These are phyloP conservation scores for Euphorbia pulcherrima DNA, from an alignment of 345 rosid genomes.

Conservation along the genomic window DNA sequence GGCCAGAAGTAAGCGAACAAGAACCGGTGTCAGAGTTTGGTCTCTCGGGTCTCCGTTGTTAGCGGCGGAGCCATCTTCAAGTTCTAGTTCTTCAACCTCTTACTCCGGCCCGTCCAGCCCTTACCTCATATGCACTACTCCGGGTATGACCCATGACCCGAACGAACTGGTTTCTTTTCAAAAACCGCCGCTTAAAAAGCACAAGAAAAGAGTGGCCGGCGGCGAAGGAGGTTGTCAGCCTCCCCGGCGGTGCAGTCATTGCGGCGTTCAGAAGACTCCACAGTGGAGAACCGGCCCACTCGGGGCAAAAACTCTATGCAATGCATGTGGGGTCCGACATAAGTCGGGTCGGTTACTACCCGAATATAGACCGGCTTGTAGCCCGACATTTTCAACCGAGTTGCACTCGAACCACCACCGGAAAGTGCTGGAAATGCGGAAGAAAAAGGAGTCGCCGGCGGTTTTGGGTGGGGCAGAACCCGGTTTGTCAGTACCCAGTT, in stretches of 20 bases:
- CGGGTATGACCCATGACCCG: constrained; percentile 20
- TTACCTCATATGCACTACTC: constrained; percentile 21
- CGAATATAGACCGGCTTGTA: constrained; percentile 87
- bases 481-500: constrained; percentile 48
- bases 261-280: constrained; percentile 88
- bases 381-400: constrained; percentile 76
- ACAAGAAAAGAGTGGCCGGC: constrained; percentile 27
- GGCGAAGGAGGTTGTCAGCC: constrained; percentile 15
- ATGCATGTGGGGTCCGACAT: constrained; percentile 87
- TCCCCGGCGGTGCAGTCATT: constrained; percentile 76
- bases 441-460: constrained; percentile 39
- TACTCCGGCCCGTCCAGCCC: constrained; percentile 32
- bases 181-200: constrained; percentile 35
- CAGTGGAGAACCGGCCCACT: constrained; percentile 94
- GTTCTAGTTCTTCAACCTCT: constrained; percentile 39
- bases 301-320: constrained; percentile 85
- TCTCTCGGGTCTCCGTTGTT: constrained; percentile 51
- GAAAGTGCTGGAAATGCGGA: constrained; percentile 80
- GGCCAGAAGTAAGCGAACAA: constrained; percentile 73
- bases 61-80: constrained; percentile 47
- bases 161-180: constrained; percentile 13
- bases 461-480: constrained; percentile 29
- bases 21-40: constrained; percentile 58
- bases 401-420: constrained; percentile 85
- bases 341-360: constrained; percentile 89